Conservation (phyloP, 148 eudicot genomes). For the Dysphania ambrosioides region DNA sequence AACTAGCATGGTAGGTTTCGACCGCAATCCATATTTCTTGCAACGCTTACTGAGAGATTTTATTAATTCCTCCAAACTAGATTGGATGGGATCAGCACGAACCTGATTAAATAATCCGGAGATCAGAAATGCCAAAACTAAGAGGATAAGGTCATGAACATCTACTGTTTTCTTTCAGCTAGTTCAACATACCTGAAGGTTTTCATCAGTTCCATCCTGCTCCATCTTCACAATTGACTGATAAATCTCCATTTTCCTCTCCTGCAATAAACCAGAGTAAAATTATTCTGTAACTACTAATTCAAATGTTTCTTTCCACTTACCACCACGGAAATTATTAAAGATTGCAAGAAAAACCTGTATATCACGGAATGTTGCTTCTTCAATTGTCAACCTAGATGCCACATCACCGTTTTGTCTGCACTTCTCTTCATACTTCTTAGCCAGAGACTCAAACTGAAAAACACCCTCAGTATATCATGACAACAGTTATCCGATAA, state of each 20-base stretch:
- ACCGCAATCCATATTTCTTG: constrained; percentile 93
- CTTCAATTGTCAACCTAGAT: constrained; percentile 87
- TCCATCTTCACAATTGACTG: constrained; percentile 47
- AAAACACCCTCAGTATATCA: constrained; percentile 4
- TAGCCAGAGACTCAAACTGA: constrained; percentile 76
- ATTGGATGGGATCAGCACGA: constrained; percentile 57
- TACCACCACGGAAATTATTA: constrained; percentile 5
- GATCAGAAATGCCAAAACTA: constrained; percentile 8
- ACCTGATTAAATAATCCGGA: constrained; percentile 38
- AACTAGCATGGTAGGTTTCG: constrained; percentile 75
- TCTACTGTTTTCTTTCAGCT: constrained; percentile 1
- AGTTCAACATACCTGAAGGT: constrained; percentile 37
- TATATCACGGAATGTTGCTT: constrained; percentile 94
- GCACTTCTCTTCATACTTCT: constrained; percentile 94
- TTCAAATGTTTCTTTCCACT: not conserved
- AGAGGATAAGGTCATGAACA: not conserved
- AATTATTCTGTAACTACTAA: constrained; percentile 2
- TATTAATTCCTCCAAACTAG: constrained; percentile 76
- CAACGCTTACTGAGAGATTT: constrained; percentile 85
- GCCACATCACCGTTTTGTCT: constrained; percentile 90
- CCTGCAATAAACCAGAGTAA: constrained; percentile 28
- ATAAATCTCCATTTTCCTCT: constrained; percentile 51
- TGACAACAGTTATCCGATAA: not conserved
- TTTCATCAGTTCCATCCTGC: constrained; percentile 45
- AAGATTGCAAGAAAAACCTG: constrained; percentile 50